phyloP scores from a whole-genome alignment of 352 stramenopile genomes.

The Globisporangium spinosum region DNA sequence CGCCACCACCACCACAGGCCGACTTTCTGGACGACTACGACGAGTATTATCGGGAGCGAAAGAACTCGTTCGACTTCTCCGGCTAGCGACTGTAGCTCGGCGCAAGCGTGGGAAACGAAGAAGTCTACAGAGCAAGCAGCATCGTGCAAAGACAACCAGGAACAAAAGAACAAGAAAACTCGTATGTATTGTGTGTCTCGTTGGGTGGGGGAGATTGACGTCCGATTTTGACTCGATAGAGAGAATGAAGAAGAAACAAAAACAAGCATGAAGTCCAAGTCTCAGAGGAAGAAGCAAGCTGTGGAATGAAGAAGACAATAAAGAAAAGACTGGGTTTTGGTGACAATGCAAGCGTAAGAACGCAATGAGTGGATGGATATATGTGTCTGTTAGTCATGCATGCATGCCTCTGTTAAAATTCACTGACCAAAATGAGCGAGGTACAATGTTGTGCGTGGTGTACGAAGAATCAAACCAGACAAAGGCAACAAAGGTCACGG shows the following conservation, averaged over 20 bases:
- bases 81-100: slow-evolving; percentile 18
- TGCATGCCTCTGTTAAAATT: background rate
- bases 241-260: background rate
- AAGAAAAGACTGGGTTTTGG: background rate
- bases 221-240: background rate
- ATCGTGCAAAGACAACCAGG: background rate
- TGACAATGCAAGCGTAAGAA: background rate
- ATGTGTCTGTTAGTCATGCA: no score
- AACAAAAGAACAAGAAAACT: slow-evolving; percentile 1
- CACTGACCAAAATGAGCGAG: background rate
- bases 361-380: background rate
- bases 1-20: slow-evolving; percentile 31
- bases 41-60: slow-evolving; percentile 47
- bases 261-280: background rate
- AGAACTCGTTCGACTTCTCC: slow-evolving; percentile 68
- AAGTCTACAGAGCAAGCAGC: background rate
- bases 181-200: background rate
- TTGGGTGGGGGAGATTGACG: background rate
- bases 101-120: background rate
- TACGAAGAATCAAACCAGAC: no score
- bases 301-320: background rate
- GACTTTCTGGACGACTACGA: slow-evolving; percentile 44
- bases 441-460: no score
- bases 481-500: no score
- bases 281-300: background rate